Conservation (phyloP, 805 yeast genomes). For the Ogataea paraovalis region DNA sequence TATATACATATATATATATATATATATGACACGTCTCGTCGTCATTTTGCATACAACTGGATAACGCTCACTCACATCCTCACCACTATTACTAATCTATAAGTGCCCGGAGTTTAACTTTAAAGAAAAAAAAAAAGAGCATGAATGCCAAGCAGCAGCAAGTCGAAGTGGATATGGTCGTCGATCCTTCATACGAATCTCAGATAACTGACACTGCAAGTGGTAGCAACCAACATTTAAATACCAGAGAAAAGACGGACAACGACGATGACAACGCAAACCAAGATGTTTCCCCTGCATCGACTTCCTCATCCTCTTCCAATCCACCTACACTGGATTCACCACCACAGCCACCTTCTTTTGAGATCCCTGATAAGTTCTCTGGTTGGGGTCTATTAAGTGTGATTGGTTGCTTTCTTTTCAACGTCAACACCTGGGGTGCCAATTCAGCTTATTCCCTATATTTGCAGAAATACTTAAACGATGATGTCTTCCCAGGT, state of each 20-base stretch:
- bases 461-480: conserved; percentile 54
- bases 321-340: background rate
- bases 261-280: no score
- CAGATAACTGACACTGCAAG: background rate
- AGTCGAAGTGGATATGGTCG: background rate
- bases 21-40: no score
- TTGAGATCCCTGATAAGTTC: conserved; percentile 56
- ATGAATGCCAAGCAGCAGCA: background rate
- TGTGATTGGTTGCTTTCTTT: conserved; percentile 43
- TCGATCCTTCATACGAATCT: background rate
- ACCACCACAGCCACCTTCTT: background rate
- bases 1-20: no score
- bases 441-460: conserved; percentile 65
- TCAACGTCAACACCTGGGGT: conserved; percentile 70
- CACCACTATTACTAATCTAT: no score
- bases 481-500: conserved; percentile 47
- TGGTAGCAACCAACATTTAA: no score
- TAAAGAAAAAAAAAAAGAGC: background rate
- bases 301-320: no score
- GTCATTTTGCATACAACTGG: no score
- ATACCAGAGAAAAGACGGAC: no score
- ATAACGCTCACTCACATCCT: no score
- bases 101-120: no score
- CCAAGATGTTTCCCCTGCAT: no score
- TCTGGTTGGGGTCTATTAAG: conserved; percentile 57